Evolutionary conservation across 768 basidiomycete genomes (phyloP).

Genomic region (Gautieria morchelliformis): DNA sequence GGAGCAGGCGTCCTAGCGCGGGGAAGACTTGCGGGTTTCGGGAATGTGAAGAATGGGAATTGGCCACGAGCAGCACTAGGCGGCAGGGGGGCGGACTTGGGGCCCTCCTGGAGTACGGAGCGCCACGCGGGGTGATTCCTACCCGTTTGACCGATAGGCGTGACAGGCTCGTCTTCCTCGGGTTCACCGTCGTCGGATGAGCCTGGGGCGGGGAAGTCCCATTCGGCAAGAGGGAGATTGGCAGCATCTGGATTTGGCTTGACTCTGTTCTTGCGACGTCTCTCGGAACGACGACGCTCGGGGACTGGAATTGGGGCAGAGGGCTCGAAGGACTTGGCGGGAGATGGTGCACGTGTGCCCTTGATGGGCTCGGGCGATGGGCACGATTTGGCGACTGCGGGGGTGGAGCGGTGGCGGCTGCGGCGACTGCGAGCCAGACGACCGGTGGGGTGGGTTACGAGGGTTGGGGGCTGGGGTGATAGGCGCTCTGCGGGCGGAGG

Average conservation of each 20-base stretch:
- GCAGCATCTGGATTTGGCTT: not conserved
- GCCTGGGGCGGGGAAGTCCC: constrained; percentile 4
- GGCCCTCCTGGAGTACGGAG: not conserved
- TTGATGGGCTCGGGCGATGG: not conserved
- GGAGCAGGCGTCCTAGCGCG: constrained; percentile 1
- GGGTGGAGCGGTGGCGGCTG: constrained; percentile 6
- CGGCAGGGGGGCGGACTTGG: constrained; percentile 4
- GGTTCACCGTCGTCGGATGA: not conserved
- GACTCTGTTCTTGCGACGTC: constrained; percentile 2
- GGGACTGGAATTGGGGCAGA: constrained; percentile 2
- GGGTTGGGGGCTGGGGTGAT: not conserved
- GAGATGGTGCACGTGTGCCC: not conserved
- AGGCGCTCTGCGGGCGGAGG: not conserved
- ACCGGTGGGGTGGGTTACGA: not conserved
- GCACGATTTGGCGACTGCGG: not conserved
- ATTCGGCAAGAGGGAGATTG: constrained; percentile 4
- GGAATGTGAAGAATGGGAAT: constrained; percentile 5
- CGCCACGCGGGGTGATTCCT: not conserved
- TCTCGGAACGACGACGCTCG: constrained; percentile 1
- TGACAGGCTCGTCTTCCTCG: constrained; percentile 2
- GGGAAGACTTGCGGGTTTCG: not conserved
- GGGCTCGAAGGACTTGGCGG: not conserved
- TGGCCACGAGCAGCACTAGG: not conserved
- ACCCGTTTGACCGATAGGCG: not conserved
- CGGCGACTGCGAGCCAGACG: constrained; percentile 1